Base-by-base conservation (phyloP, 805 yeast species). In the Pichia nakasei region DNA sequence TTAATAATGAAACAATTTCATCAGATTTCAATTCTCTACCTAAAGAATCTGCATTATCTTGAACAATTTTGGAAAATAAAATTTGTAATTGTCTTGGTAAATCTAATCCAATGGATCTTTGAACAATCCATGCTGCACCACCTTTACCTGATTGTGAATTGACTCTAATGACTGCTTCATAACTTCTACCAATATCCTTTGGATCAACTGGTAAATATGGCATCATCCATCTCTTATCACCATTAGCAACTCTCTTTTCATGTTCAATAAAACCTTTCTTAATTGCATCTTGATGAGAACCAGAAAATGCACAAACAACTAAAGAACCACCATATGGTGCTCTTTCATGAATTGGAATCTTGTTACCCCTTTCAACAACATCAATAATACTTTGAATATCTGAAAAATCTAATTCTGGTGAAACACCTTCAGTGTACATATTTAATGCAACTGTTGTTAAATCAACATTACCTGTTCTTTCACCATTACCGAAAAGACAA, bases 71-170 rank as follows among this genome's bases (percentile, higher is more conserved):
- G 13, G 87, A 80, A 64, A 82, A 82, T 46, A 72, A 72, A 44
- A 82, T 76, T 67, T 82, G 91, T 64, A 82, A 66, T 44, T 67
- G 68, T 67, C 87, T 75, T 60, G 91, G 91, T 50, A 82, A 66
- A 57, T 82, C 91, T 52, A 82, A 67, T 49, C 85, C 88, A 53
- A 81, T 65, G 27, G 83, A 68, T 65, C 85, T 72, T 57, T 80
- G 73, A 49, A 82, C 72, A 45, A 82, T 78, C 91, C 91, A 82
- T 20, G 89, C 86, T 38, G 89, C 86, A 63, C 91, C 91, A 59
- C 91, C 91, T 63, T 82, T 82, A 63, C 91, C 91, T n/a, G 86
- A 79, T 66, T 82, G 91, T 20, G 91, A 82, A 67, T 82, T 82
- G 56, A 82, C 89, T 69, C 91, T 73, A 58, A 82, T 82, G 46